phyloP scores from a whole-genome alignment of 2,329 filamentous ascomycete species.

The Claviceps capensis region DNA sequence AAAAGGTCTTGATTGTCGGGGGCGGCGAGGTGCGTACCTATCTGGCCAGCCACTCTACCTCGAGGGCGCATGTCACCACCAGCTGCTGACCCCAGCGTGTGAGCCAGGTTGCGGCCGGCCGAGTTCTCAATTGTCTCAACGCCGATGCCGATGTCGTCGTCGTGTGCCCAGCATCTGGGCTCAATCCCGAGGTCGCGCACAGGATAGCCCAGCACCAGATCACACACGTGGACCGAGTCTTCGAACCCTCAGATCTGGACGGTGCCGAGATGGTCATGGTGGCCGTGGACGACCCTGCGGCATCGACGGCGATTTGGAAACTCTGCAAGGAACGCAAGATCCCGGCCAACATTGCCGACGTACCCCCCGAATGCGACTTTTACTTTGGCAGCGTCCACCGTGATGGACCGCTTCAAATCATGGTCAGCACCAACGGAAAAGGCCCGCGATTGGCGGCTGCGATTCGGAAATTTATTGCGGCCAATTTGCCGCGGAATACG shows the following conservation, averaged over 20 bases:
- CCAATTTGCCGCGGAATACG: conserved; percentile 59
- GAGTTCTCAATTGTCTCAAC: conserved; percentile 87
- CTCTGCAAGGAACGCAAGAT: conserved; percentile 76
- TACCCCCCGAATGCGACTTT: conserved; percentile 93
- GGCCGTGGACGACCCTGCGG: conserved; percentile 82
- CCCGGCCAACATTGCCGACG: conserved; percentile 90
- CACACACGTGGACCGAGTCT: conserved; percentile 67
- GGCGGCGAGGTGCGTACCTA: conserved; percentile 66
- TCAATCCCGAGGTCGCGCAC: conserved; percentile 79
- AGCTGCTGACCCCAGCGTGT: conserved; percentile 3
- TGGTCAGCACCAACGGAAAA: conserved; percentile 98
- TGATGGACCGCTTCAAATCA: conserved; percentile 90
- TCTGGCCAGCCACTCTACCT: neutral
- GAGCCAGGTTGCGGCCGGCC: conserved; percentile 76
- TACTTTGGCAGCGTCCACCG: conserved; percentile 95
- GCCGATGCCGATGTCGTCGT: conserved; percentile 86
- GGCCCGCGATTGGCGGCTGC: conserved; percentile 82
- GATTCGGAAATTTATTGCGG: conserved; percentile 70
- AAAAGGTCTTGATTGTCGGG: conserved; percentile 81
- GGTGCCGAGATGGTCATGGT: conserved; percentile 76
- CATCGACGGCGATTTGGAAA: conserved; percentile 86
- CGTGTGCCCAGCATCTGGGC: conserved; percentile 62
- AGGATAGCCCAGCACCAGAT: conserved; percentile 66
- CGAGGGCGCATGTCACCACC: neutral
- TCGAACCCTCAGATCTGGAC: conserved; percentile 78